Percentiles rank a stretch among this genome's conserved stretches.
Evolutionary conservation across 495 filamentous ascomycete species (phyloP).

Genomic region (Aspergillus avenaceus): DNA sequence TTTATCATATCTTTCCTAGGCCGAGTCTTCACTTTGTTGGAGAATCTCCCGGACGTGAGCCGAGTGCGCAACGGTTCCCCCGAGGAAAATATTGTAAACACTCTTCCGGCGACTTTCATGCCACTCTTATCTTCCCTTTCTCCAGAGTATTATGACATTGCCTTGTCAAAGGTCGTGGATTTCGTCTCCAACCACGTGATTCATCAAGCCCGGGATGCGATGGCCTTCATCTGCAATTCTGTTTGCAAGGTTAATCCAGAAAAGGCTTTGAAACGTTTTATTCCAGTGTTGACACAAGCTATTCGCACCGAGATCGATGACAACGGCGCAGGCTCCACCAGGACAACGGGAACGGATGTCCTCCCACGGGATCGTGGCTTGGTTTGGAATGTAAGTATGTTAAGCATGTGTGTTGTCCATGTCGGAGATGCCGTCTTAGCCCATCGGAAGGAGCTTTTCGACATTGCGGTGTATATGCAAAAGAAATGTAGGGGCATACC

Average conservation of each 20-base stretch:
- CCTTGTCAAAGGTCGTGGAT: conserved; percentile 82
- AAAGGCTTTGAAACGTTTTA: conserved; percentile 83
- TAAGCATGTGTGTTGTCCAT: conserved; percentile 98
- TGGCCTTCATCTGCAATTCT: conserved; percentile 97
- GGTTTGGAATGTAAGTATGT: conserved; percentile 95
- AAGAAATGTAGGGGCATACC: conserved; percentile 88
- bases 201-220: conserved; percentile 94
- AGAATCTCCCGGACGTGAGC: conserved; percentile 90
- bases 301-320: conserved; percentile 97
- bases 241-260: conserved; percentile 91
- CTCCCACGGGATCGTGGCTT: conserved; percentile 87
- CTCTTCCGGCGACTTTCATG: conserved; percentile 84
- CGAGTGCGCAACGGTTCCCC: conserved; percentile 84
- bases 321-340: conserved; percentile 92
- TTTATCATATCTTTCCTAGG: conserved; percentile 87
- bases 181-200: conserved; percentile 96
- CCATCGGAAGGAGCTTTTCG: conserved; percentile 82
- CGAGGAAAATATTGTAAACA: conserved; percentile 97
- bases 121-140: conserved; percentile 90
- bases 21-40: conserved; percentile 89
- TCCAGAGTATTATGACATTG: conserved; percentile 87
- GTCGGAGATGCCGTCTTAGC: conserved; percentile 84
- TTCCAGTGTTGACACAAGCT: conserved; percentile 82
- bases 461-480: conserved; percentile 94
- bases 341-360: conserved; percentile 89